Percentiles rank a stretch among this genome's conserved stretches.
These are phyloP conservation scores for Skeletonema menzelii DNA, from an alignment of 108 stramenopile genomes.

Conservation along the genomic window DNA sequence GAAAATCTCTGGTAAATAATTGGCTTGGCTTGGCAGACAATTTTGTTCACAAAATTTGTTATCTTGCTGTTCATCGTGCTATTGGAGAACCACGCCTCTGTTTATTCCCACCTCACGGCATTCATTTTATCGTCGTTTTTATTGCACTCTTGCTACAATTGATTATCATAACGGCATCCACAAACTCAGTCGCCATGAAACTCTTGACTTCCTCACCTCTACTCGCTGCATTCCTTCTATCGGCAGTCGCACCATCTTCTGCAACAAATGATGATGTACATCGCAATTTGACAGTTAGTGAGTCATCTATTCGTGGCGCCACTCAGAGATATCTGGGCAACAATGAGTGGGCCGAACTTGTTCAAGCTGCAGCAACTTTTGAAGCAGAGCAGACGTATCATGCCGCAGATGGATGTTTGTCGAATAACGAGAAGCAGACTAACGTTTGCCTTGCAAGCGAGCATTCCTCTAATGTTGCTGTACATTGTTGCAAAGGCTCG, in stretches of 20 bases:
- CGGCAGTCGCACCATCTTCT: background rate
- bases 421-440: background rate
- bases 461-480: background rate
- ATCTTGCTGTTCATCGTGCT: no score
- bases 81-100: no score
- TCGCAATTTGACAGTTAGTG: background rate
- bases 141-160: no score
- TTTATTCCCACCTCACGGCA: no score
- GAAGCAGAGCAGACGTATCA: background rate
- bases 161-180: no score
- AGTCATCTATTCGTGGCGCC: background rate
- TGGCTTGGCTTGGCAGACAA: no score
- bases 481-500: background rate
- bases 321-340: background rate
- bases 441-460: background rate
- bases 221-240: background rate
- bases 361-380: background rate
- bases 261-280: background rate
- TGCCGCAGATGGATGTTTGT: background rate
- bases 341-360: background rate
- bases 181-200: background rate
- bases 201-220: background rate
- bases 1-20: no score
- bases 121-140: no score
- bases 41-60: no score